phyloP scores from a whole-genome alignment of 352 stramenopile genomes.

The Plasmopara halstedii region DNA sequence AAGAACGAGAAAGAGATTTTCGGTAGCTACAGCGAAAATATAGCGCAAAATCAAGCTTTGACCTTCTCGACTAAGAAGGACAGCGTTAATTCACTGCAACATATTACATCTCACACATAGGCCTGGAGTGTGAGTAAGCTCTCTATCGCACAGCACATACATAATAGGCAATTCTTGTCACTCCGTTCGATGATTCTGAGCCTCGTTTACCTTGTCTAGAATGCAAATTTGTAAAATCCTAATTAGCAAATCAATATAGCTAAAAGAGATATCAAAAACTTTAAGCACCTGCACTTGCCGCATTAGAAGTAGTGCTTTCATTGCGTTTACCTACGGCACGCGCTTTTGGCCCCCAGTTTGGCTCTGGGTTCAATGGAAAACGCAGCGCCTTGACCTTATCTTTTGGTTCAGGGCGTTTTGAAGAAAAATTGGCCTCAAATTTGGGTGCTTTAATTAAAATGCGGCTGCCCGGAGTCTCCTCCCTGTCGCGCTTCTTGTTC shows the following conservation, averaged over 20 bases:
- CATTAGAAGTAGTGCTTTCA: constrained; percentile 7
- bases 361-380: constrained; percentile 93
- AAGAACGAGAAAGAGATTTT: too few relatives aligned
- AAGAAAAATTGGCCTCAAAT: constrained; percentile 81
- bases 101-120: too few relatives aligned
- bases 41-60: too few relatives aligned
- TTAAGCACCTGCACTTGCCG: constrained; percentile 20
- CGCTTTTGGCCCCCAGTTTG: constrained; percentile 95
- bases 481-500: constrained; percentile 77
- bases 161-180: neutral
- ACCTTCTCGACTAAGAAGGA: too few relatives aligned
- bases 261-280: neutral
- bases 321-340: constrained; percentile 70
- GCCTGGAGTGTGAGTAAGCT: too few relatives aligned
- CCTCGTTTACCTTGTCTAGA: neutral
- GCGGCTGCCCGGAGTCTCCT: constrained; percentile 69
- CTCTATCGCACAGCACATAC: too few relatives aligned
- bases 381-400: constrained; percentile 88
- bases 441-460: constrained; percentile 84
- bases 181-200: neutral
- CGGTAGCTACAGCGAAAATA: too few relatives aligned
- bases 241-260: neutral
- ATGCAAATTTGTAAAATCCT: neutral
- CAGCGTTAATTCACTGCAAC: too few relatives aligned
- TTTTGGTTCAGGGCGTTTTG: constrained; percentile 43